Base-by-base conservation (phyloP, 2,329 filamentous ascomycete genomes). In the Fusarium verrucosum region DNA sequence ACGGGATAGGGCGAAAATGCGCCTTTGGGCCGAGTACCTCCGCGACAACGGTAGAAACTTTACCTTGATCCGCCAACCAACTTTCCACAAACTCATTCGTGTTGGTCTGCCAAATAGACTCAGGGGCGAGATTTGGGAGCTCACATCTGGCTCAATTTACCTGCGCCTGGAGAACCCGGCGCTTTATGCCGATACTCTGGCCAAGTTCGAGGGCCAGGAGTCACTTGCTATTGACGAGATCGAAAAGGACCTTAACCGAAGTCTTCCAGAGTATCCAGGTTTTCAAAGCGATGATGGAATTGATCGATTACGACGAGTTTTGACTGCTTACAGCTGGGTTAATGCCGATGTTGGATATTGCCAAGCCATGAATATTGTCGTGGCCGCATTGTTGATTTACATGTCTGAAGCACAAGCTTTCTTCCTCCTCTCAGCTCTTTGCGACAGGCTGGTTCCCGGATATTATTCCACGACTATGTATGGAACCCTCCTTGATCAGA, bases 401-500 rank as follows among this genome's bases (percentile, higher is more conserved):
- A 96, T 96, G 88, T 98, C 94, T 10, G 95, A 99, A 78, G 79
- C 90, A 0, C 95, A 99, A 78, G 95, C 95, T 2, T 99, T 98
- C 79, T 99, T 95, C 77, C 83, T 97, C 9, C 86, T 99, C 38
- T 96, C 93, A 2, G 85, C 94, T 2, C 83, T 99, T 16, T 99
- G 95, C 80, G 94, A 98, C 75, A 89, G 94, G 42, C 83, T 99
- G 3, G 86, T 98, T 5, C 95, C 95, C 1, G 95, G 95, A 6
- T 99, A 99, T 80, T 99, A 99, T 77, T 98, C 94, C 7, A 96
- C 91, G 17, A 99, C 96, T 66, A 99, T 99, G 95, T 99, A 99
- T 78, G 95, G 95, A 69, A 99, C 95, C 1, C 83, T 99, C 7
- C 85, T 99, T 35, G 95, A 99, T 73, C 95, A 99, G 73, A 92